Base-by-base conservation (phyloP, 2,329 filamentous ascomycete genomes). In the Aureobasidium sp. region DNA sequence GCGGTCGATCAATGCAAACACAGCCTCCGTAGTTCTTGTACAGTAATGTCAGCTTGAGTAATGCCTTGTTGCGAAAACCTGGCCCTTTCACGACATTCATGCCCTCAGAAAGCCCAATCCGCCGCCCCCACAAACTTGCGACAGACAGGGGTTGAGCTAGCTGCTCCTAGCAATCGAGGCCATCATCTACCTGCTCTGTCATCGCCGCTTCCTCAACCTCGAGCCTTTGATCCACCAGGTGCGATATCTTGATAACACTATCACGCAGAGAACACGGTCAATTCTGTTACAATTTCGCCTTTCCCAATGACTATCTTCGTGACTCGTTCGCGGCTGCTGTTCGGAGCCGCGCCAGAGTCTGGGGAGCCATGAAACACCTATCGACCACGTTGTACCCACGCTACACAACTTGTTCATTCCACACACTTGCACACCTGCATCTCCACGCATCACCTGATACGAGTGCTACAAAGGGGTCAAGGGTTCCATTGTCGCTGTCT, bases 271-370 rank as follows among this genome's bases (percentile, higher is more conserved):
- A n/a, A n/a, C n/a, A n/a, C n/a, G n/a, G n/a, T n/a, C n/a, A n/a
- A n/a, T n/a, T n/a, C n/a, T n/a, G n/a, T n/a, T n/a, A n/a, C n/a
- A n/a, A n/a, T n/a, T n/a, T n/a, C n/a, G 12, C n/a, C 32, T 35
- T 14, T 14, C 6, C 14, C 32, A 35, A n/a, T 11, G 10, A 6
- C 10, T 14, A n/a, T 6, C n/a, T 16, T 35, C n/a, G 12, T 35
- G 6, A n/a, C 10, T 22, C 16, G 35, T 39, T 16, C 32, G 7
- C 6, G 11, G 16, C 10, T 17, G 12, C 32, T n/a, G 10, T 37
- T 35, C 32, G 21, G 25, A 16, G 44, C 8, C 44, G 32, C 45
- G 45, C 45, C 30, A 49, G 27, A 47, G 30, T 47, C 42, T 24
- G 42, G 45, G 45, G 45, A 29, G n/a, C n/a, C n/a, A n/a, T 44